A percentile compares a stretch with the other conserved stretches of the same genome.
phyloP scores from a whole-genome alignment of 1,139 yeast species.

The Geotrichum reessii region DNA sequence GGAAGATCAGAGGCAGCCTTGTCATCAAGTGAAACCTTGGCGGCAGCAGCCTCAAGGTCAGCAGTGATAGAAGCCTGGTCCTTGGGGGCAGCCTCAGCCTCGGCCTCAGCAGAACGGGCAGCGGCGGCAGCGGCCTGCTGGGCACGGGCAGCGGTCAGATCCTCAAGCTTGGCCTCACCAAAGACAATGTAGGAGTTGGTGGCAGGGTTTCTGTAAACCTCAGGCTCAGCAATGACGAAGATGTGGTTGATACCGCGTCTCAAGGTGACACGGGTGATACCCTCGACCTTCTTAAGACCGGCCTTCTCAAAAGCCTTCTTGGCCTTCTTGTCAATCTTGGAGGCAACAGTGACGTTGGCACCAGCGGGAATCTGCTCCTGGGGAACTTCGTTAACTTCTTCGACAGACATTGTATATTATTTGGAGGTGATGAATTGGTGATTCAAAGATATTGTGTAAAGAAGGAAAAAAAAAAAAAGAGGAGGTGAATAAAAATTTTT shows the following conservation, averaged over 20 bases:
- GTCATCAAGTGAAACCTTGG: constrained; percentile 35
- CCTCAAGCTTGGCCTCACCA: constrained; percentile 85
- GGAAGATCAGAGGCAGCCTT: constrained; percentile 32
- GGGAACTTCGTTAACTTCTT: constrained; percentile 4
- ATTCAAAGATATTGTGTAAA: neutral
- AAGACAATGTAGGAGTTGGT: constrained; percentile 73
- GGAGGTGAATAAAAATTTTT: neutral
- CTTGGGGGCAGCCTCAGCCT: constrained; percentile 65
- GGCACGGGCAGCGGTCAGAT: constrained; percentile 23
- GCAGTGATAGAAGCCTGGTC: constrained; percentile 52
- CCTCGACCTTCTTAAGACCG: constrained; percentile 85
- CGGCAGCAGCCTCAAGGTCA: constrained; percentile 78
- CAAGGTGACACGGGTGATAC: constrained; percentile 93
- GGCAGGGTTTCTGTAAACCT: constrained; percentile 80
- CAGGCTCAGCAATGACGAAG: constrained; percentile 90
- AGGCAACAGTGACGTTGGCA: constrained; percentile 74
- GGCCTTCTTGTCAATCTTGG: constrained; percentile 95
- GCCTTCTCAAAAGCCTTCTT: constrained; percentile 85
- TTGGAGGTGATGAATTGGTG: neutral
- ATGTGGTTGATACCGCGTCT: constrained; percentile 91
- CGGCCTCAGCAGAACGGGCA: constrained; percentile 55
- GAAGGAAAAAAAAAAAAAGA: neutral
- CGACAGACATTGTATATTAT: neutral
- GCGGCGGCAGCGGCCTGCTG: constrained; percentile 36
- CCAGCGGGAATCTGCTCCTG: constrained; percentile 7